These are phyloP conservation scores for Haplosporangium sp. DNA, from an alignment of 371 early-diverging fungal species.

Conservation along the genomic window DNA sequence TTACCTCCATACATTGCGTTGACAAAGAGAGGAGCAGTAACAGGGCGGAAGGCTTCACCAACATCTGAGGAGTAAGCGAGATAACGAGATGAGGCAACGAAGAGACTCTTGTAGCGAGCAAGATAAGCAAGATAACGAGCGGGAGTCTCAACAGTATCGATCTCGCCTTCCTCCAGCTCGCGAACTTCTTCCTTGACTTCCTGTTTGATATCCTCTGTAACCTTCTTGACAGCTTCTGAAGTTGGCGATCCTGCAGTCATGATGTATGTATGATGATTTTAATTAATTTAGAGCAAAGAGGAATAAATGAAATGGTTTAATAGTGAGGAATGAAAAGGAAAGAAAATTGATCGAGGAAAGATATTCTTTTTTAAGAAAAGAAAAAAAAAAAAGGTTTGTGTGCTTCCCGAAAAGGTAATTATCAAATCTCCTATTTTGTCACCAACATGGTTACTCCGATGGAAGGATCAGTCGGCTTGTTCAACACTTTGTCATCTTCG, in stretches of 20 bases:
- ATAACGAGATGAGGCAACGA: conserved; percentile 69
- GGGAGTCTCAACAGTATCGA: conserved; percentile 66
- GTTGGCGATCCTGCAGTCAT: conserved; percentile 25
- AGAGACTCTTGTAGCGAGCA: conserved; percentile 70
- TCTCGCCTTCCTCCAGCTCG: conserved; percentile 57
- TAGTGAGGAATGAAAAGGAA: background rate
- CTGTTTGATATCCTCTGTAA: conserved; percentile 37
- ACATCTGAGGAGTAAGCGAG: conserved; percentile 81
- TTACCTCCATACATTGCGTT: conserved; percentile 69
- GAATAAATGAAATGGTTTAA: background rate
- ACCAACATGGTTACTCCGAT: background rate
- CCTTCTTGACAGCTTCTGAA: conserved; percentile 21
- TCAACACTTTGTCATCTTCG: no score
- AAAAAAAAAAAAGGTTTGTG: background rate
- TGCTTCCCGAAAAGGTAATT: background rate
- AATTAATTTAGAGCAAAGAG: background rate
- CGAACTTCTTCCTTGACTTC: conserved; percentile 44
- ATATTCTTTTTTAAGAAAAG: background rate
- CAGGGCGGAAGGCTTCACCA: conserved; percentile 85
- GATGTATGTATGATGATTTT: conserved; percentile 1
- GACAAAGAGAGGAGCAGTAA: conserved; percentile 69
- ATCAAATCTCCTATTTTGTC: background rate
- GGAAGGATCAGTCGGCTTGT: no score
- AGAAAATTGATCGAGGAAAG: background rate
- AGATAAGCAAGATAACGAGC: conserved; percentile 79